Evolutionary conservation across 345 rosid genomes (phyloP).

Genomic region (Noccaea bulbosa): DNA sequence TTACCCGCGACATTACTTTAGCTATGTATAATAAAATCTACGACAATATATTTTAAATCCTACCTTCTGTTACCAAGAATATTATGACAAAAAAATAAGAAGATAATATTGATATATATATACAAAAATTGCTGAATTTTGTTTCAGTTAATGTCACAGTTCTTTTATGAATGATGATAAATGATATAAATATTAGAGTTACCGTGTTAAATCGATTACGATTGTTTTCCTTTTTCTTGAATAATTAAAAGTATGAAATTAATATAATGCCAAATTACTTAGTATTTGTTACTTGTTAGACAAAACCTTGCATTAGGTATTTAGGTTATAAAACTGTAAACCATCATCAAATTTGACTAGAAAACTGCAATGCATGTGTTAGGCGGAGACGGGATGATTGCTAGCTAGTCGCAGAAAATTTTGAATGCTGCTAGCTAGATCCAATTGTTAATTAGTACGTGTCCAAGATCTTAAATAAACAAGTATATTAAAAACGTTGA

Average conservation of each 20-base stretch:
- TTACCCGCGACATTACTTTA: no score
- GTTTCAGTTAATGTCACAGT: neutral
- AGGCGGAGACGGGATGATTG: constrained; percentile 39
- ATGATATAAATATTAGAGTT: no score
- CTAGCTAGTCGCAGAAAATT: constrained; percentile 30
- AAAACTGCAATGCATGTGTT: constrained; percentile 16
- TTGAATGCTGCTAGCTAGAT: constrained; percentile 37
- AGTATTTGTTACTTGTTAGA: neutral
- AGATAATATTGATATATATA: neutral
- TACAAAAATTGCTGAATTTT: neutral
- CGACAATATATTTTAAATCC: no score
- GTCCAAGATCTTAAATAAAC: constrained; percentile 35
- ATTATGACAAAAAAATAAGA: no score
- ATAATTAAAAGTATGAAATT: constrained; percentile 4
- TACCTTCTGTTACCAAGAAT: no score
- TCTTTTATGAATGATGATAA: no score
- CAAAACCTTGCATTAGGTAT: neutral
- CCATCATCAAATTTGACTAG: constrained; percentile 29
- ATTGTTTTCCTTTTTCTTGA: neutral
- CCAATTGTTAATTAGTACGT: constrained; percentile 36
- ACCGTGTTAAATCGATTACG: no score
- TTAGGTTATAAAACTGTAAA: neutral
- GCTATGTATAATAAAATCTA: no score
- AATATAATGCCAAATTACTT: neutral
- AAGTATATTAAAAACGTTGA: constrained; percentile 25